Base-by-base conservation (phyloP, 1,284 basidiomycete genomes). In the Heterobasidion annosum region DNA sequence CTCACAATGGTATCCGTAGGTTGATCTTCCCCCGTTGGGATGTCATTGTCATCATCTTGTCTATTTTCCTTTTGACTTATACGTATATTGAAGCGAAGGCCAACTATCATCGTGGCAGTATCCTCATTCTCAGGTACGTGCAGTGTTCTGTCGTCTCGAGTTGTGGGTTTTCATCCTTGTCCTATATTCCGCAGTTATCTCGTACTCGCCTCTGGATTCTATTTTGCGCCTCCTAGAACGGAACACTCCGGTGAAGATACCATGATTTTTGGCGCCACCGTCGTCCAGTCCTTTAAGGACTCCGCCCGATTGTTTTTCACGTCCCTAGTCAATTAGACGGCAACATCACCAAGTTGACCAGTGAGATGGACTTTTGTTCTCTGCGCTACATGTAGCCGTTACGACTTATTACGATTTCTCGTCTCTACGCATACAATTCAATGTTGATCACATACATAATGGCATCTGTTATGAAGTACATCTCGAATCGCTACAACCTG, bases 21-120 rank as follows among this genome's bases (percentile, higher is more conserved):
- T 80, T 99, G 55, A 95, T 99, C 60, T 98, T 99, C 81, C 97
- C 97, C 1, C 83, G 94, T 63, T 99, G 97, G 96, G 97, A 99
- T 68, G 93, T 97, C 49, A 87, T 99, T 60, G 89, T 88, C 34
- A 92, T 99, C 68, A 91, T 99, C 63, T 75, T 95, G 34, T 89
- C 92, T 1, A 91, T 96, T 70, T 99, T 99, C 78, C 73, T 99
- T 60, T 83, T 99, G 74, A 99, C 97, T 0, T 99, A 99, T 70
- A 98, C 95, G 3, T 99, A 98, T 70, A 98, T 98, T 65, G 97
- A 99, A 72, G 93, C 95, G 16, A 90, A 92, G 71, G 91, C 90
- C 63, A 99, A 99, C 73, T 99, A 98, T 67, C 93, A 97, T 67
- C 82, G 94, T 61, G 94, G 94, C 48, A 93, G 89, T 61, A 95